Evolutionary conservation across 2,329 filamentous ascomycete genomes (phyloP), one percentile per base, ranked within the genome.

Genomic region (Fusarium torreyae): DNA sequence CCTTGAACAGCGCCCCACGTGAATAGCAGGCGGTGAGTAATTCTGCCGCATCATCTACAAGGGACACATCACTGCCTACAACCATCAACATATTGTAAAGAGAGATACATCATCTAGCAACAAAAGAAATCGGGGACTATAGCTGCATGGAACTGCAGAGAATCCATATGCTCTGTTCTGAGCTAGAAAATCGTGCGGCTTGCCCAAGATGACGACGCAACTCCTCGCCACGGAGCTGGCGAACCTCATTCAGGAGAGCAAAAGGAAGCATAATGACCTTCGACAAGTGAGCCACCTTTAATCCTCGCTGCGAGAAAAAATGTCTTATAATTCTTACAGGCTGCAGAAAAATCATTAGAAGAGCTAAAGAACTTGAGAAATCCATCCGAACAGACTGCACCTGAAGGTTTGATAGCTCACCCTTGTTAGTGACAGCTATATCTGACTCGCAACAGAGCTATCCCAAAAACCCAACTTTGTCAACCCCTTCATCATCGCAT

Each of bases 241-340:
- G 76, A 97, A 93, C 82, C 89, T 98, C 79, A 91, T 97, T 75
- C 93, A 97, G 81, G 96, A 99, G 84, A 96, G 94, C 78, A 98
- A 97, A 82, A 89, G 95, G 76, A 98, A 97, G 82, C 92, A 98
- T 80, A 89, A 92, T 73, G 96, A 98, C 75, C 86, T 99, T 54
- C 90, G 92, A 83, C 92, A 92, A 86, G 92, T 91, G 82, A 75
- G 86, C 80, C 59, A 22, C 36, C 40, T 40, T 43, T 10, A 8
- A 20, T 28, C 42, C 7, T 38, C 22, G 3, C 2, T 13, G 6
- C 36, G 6, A 40, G 10, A 6, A n/a, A 18, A 15, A 7, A 18
- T 20, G 34, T 51, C 64, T 62, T 42, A 66, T 39, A 2, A 31
- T 22, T 31, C 28, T 7, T 62, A 49, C 72, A 95, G 92, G 94